Percentiles rank a stretch among this genome's conserved stretches.
Evolutionary conservation across 495 filamentous ascomycete genomes (phyloP).

Genomic region (Penicillium pancosmium): DNA sequence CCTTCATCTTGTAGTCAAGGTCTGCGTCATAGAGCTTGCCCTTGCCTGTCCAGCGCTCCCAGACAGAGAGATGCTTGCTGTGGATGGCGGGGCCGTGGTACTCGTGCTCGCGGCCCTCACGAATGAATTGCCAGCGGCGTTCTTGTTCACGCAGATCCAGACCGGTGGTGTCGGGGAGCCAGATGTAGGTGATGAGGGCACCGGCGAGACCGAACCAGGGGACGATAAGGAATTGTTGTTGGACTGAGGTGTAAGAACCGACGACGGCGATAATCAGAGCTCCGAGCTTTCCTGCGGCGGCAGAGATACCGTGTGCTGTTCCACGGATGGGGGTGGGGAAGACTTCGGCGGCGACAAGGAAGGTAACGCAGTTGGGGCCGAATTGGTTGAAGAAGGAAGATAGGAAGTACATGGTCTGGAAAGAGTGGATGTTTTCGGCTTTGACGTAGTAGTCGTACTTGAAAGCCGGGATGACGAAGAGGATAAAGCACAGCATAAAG

Average conservation of each 20-base stretch:
- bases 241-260: conserved; percentile 80
- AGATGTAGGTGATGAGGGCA: conserved; percentile 74
- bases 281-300: conserved; percentile 78
- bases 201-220: conserved; percentile 88
- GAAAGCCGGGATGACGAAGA: conserved; percentile 84
- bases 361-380: conserved; percentile 87
- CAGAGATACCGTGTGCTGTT: conserved; percentile 85
- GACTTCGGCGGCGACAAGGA: conserved; percentile 86
- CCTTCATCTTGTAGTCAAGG: conserved; percentile 73
- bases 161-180: conserved; percentile 88
- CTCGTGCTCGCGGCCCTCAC: conserved; percentile 68
- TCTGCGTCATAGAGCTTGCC: conserved; percentile 80
- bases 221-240: conserved; percentile 79
- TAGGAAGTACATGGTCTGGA: conserved; percentile 91
- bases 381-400: conserved; percentile 96
- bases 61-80: conserved; percentile 70
- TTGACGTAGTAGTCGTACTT: conserved; percentile 73
- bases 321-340: conserved; percentile 87
- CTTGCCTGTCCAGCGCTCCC: conserved; percentile 67
- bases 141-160: conserved; percentile 93
- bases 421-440: conserved; percentile 66
- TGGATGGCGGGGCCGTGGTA: conserved; percentile 90
- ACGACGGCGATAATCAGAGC: conserved; percentile 80
- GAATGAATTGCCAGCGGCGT: conserved; percentile 79
- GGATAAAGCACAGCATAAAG: conserved; percentile 82